These are phyloP conservation scores for Darksidea phi DNA, from an alignment of 495 filamentous ascomycete genomes.

Conservation along the genomic window DNA sequence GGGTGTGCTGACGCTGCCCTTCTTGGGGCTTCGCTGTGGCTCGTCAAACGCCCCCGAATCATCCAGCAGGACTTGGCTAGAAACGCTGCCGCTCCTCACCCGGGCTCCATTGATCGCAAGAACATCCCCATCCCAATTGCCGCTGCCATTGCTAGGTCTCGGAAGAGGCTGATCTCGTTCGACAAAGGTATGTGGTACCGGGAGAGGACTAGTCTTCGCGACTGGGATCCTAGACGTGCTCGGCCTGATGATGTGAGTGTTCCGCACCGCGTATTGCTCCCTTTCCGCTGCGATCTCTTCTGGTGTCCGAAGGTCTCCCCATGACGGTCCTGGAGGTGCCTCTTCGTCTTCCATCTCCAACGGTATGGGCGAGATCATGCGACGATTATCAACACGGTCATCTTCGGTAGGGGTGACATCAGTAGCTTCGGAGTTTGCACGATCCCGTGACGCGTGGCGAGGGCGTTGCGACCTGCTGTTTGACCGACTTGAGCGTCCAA, in stretches of 20 bases:
- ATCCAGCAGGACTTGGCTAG: constrained; percentile 57
- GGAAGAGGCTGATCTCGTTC: constrained; percentile 69
- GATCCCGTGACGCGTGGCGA: constrained; percentile 3
- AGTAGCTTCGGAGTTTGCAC: constrained; percentile 17
- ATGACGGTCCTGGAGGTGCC: constrained; percentile 28
- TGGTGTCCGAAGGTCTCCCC: constrained; percentile 74
- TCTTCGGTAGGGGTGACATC: constrained; percentile 9
- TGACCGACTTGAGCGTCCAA: constrained; percentile 54
- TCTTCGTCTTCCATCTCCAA: constrained; percentile 43
- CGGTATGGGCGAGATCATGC: constrained; percentile 49
- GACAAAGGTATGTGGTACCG: constrained; percentile 66
- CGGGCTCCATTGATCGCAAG: constrained; percentile 60
- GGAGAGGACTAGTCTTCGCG: constrained; percentile 70
- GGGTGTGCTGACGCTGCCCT: constrained; percentile 46
- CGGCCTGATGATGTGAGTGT: constrained; percentile 39
- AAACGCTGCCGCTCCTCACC: constrained; percentile 70
- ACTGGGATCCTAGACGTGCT: constrained; percentile 78
- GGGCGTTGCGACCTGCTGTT: constrained; percentile 55
- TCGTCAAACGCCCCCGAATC: constrained; percentile 47
- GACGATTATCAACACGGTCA: constrained; percentile 47
- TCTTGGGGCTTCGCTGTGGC: constrained; percentile 19
- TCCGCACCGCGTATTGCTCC: constrained; percentile 47
- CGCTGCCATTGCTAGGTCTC: constrained; percentile 58
- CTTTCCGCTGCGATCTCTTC: constrained; percentile 71
- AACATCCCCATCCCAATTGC: constrained; percentile 56